Base-by-base conservation (phyloP, 1,284 basidiomycete species). In the Pyrrhoderma lamaoense region DNA sequence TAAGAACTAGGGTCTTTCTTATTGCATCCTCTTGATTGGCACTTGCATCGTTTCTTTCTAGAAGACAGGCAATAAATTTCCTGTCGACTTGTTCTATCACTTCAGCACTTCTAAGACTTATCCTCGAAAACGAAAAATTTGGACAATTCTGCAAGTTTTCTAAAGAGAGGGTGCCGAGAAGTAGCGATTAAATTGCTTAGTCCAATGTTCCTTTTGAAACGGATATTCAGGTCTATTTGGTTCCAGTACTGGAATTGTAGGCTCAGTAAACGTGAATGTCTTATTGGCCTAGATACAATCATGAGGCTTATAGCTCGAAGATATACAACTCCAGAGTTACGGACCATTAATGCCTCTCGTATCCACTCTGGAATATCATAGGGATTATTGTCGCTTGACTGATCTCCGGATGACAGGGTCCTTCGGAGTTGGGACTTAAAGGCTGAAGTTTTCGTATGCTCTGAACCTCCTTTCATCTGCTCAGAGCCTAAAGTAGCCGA, bases 41-140 rank as follows among this genome's bases (percentile, higher is more conserved):
- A 36, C 58, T 56, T 45, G 58, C 55, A 60, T 38, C 21, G 48
- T 37, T 59, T 62, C 56, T 64, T 54, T 40, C 7, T 52, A 78
- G 60, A 21, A 83, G 61, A 65, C 89, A 92, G 19, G 84, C 82
- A 56, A 96, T 78, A 64, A 93, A 97, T 67, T 97, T 97, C 54
- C 71, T 68, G 65, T 97, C 94, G 14, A 96, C 80, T 63, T 98
- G 94, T 38, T 76, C 78, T 42, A 97, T 74, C 42, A 92, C 73
- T 38, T 62, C 64, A 35, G 84, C 81, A 18, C 64, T 62, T 14
- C 59, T 61, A 44, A 93, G 70, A 55, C 82, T 77, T 8, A 67
- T 64, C 51, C 72, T 77, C 35, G 64, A 64, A 59, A 87, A 80
- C 14, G 69, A 67, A 44, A 66, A 67, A 43, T 52, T 55, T 3